Evolutionary conservation across 1,284 basidiomycete genomes (phyloP).

Genomic region (Meira miltonrushii): DNA sequence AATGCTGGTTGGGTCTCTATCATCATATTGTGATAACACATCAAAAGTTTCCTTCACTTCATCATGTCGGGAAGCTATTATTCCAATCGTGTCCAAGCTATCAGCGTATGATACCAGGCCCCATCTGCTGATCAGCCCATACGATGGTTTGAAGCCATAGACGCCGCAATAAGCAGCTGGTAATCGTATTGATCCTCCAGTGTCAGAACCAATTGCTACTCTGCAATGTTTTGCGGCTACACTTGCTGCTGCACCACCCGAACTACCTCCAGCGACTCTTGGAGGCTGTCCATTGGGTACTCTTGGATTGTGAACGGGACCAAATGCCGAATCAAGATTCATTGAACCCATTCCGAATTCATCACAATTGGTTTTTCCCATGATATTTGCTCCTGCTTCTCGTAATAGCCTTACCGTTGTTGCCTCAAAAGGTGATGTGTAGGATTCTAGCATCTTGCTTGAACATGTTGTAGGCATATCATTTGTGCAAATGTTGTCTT

Average conservation of each 20-base stretch:
- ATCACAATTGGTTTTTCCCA: slow-evolving; percentile 91
- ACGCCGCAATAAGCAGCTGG: slow-evolving; percentile 92
- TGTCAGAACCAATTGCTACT: slow-evolving; percentile 80
- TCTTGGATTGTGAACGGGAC: slow-evolving; percentile 39
- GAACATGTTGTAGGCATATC: slow-evolving; percentile 33
- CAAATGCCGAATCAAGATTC: slow-evolving; percentile 39
- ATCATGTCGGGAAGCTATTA: slow-evolving; percentile 63
- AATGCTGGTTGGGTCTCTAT: slow-evolving; percentile 72
- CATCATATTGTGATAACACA: slow-evolving; percentile 64
- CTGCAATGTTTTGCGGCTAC: slow-evolving; percentile 35
- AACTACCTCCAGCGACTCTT: slow-evolving; percentile 54
- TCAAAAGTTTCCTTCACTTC: slow-evolving; percentile 62
- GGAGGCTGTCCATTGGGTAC: not conserved
- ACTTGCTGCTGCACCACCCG: slow-evolving; percentile 47
- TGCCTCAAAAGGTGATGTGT: slow-evolving; percentile 76
- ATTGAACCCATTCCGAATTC: slow-evolving; percentile 89
- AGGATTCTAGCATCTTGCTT: slow-evolving; percentile 54
- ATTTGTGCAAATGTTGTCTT: slow-evolving; percentile 42
- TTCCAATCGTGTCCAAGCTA: slow-evolving; percentile 86
- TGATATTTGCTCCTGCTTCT: slow-evolving; percentile 65
- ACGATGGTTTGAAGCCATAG: slow-evolving; percentile 87
- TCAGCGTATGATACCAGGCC: slow-evolving; percentile 91
- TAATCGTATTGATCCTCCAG: slow-evolving; percentile 85
- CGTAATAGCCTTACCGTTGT: slow-evolving; percentile 70
- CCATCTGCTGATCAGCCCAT: slow-evolving; percentile 82